Conservation (phyloP, 768 basidiomycete species). For the Lactarius hatsudake region DNA sequence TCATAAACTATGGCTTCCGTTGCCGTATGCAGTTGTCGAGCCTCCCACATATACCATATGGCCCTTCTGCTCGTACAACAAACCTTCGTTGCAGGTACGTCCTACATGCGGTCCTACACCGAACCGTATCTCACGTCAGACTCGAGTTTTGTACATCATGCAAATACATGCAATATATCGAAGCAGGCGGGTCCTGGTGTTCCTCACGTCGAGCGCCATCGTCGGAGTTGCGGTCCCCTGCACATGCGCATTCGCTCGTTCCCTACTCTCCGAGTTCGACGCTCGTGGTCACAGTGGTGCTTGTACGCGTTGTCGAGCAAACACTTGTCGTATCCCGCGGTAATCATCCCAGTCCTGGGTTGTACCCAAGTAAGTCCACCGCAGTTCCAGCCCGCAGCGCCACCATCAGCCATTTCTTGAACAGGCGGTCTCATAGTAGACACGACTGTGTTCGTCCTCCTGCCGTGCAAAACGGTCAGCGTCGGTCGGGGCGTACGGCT, state of each 20-base stretch:
- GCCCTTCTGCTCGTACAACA: neutral
- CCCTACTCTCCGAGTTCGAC: neutral
- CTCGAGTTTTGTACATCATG: neutral
- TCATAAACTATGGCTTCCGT: neutral
- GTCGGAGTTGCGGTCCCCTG: neutral
- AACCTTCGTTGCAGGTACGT: neutral
- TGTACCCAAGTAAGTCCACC: constrained; percentile 6
- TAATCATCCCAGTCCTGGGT: neutral
- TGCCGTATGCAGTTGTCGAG: neutral
- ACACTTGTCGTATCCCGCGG: neutral
- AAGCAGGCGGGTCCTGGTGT: neutral
- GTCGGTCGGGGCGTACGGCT: neutral
- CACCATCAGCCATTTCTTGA: neutral
- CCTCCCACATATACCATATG: neutral
- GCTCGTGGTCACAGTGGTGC: neutral
- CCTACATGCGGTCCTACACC: no score
- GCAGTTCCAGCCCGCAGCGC: neutral
- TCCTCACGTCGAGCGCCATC: neutral
- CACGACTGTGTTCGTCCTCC: neutral
- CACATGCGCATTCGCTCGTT: neutral
- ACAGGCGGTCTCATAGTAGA: neutral
- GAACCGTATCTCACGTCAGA: no score
- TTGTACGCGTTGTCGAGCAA: neutral
- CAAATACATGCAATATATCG: neutral
- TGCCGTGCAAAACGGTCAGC: neutral